Conservation (phyloP, 108 stramenopile genomes). For the Discostella stelligeroides region DNA sequence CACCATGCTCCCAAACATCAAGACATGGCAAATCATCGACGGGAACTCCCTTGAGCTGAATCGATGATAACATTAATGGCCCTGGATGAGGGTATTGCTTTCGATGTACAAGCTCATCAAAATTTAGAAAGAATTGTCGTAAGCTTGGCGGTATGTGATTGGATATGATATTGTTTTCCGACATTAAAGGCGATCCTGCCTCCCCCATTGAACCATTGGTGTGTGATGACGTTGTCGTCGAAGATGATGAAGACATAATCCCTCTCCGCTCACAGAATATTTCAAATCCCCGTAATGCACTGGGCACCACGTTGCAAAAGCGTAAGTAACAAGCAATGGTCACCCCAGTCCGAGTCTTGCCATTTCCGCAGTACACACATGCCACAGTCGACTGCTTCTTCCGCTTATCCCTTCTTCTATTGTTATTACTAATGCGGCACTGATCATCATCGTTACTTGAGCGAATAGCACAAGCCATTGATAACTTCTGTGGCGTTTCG, state of each 20-base stretch:
- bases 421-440: not conserved
- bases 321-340: conserved; percentile 85
- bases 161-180: conserved; percentile 35
- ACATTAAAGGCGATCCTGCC: not conserved
- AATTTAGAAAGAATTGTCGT: conserved; percentile 78
- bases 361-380: conserved; percentile 81
- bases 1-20: conserved; percentile 82
- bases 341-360: conserved; percentile 90
- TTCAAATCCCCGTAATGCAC: conserved; percentile 70
- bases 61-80: conserved; percentile 67
- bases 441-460: conserved; percentile 2
- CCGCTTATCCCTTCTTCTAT: not conserved
- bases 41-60: conserved; percentile 86
- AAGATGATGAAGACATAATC: conserved; percentile 27
- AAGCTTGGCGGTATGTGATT: conserved; percentile 75
- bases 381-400: conserved; percentile 43
- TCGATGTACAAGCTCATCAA: conserved; percentile 59
- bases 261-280: conserved; percentile 56
- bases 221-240: conserved; percentile 3
- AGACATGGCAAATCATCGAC: conserved; percentile 90
- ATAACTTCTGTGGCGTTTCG: conserved; percentile 22
- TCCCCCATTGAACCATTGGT: not conserved
- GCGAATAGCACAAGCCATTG: not conserved
- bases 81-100: conserved; percentile 65
- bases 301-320: conserved; percentile 54